phyloP scores from a whole-genome alignment of 371 early-diverging fungal genomes.

The Mucor piriformis region DNA sequence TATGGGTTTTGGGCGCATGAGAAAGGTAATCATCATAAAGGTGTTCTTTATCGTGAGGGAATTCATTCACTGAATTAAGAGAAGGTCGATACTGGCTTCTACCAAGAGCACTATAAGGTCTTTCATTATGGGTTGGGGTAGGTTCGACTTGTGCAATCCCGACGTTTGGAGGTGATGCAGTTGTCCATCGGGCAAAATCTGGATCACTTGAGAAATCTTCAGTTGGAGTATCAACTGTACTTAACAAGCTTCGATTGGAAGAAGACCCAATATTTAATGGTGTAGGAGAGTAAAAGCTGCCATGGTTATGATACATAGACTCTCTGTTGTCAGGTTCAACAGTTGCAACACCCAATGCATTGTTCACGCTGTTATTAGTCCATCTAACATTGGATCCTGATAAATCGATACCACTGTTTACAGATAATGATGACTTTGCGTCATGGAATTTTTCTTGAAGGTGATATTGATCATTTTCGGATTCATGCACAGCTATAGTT shows the following conservation, averaged over 20 bases:
- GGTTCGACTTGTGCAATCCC: not conserved
- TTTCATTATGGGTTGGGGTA: not conserved
- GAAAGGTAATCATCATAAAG: not conserved
- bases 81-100: constrained; percentile 13
- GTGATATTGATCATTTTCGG: too few relatives aligned
- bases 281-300: not conserved
- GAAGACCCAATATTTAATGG: not conserved
- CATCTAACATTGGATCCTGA: constrained; percentile 17
- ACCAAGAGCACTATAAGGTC: not conserved
- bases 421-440: not conserved
- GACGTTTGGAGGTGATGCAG: constrained; percentile 14
- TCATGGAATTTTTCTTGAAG: not conserved
- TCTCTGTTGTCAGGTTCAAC: constrained; percentile 18
- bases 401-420: not conserved
- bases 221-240: constrained; percentile 1
- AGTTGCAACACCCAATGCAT: constrained; percentile 47
- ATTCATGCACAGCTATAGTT: not conserved
- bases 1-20: not conserved
- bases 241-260: not conserved
- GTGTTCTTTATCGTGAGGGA: not conserved
- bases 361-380: constrained; percentile 43
- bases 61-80: constrained; percentile 2
- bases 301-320: not conserved
- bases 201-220: constrained; percentile 38
- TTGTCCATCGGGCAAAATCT: constrained; percentile 42